Evolutionary conservation across 2,329 filamentous ascomycete genomes (phyloP).

Genomic region (Calonectria henricotiae): DNA sequence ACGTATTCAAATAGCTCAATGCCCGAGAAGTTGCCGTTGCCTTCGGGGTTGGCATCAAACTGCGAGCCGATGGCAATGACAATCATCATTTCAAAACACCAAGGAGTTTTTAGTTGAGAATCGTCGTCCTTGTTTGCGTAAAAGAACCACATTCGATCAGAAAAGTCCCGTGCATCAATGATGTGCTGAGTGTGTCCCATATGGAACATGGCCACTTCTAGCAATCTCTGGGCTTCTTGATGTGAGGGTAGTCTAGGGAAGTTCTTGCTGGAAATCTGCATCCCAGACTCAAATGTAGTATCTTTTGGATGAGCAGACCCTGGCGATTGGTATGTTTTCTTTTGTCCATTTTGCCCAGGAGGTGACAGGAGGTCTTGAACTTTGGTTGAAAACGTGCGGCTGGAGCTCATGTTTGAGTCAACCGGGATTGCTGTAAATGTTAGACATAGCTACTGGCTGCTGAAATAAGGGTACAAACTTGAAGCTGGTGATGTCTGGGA

Average conservation of each 20-base stretch:
- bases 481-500: conserved; percentile 47
- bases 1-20: conserved; percentile 50
- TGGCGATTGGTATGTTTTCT: conserved; percentile 45
- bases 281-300: conserved; percentile 37
- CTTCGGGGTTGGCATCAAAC: conserved; percentile 50
- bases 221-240: conserved; percentile 46
- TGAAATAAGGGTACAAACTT: conserved; percentile 35
- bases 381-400: conserved; percentile 49
- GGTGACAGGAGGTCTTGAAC: conserved; percentile 49
- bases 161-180: conserved; percentile 50
- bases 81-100: conserved; percentile 52
- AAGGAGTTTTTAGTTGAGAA: conserved; percentile 45
- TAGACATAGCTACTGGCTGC: rapidly evolving
- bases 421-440: conserved; percentile 46
- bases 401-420: conserved; percentile 49
- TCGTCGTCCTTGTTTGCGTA: conserved; percentile 49
- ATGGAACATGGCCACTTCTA: conserved; percentile 49
- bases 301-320: conserved; percentile 43
- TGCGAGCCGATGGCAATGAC: conserved; percentile 50
- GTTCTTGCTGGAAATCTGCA: conserved; percentile 47
- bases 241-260: conserved; percentile 48
- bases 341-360: conserved; percentile 38
- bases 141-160: conserved; percentile 51
- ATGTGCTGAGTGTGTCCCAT: conserved; percentile 52
- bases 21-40: conserved; percentile 49